These are phyloP conservation scores for Coemansia sp. DNA, from an alignment of 192 early-diverging fungal genomes.

Conservation along the genomic window DNA sequence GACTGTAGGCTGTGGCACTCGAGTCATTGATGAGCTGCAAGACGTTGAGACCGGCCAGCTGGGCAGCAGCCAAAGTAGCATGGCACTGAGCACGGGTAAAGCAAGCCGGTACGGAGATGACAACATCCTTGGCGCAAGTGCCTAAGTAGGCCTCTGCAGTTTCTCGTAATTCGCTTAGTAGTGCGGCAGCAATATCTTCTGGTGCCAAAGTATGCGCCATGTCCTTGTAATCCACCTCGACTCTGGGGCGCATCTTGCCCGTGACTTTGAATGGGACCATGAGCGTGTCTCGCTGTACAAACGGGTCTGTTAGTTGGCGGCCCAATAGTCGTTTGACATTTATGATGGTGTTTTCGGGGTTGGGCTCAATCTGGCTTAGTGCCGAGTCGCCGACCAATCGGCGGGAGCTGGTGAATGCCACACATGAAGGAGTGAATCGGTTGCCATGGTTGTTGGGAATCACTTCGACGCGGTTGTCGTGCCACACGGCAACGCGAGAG, in stretches of 20 bases:
- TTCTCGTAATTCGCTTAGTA: conserved; percentile 97
- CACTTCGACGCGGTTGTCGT: conserved; percentile 85
- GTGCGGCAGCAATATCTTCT: conserved; percentile 95
- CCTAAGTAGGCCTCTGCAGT: conserved; percentile 93
- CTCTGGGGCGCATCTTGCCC: conserved; percentile 73
- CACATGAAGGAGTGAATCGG: conserved; percentile 97
- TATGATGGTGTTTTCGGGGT: conserved; percentile 97
- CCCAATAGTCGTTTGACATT: conserved; percentile 98
- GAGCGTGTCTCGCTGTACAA: conserved; percentile 98
- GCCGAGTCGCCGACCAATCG: conserved; percentile 98
- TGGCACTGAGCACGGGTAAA: conserved; percentile 99
- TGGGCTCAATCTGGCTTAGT: conserved; percentile 98
- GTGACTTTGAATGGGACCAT: conserved; percentile 97
- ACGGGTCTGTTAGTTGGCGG: conserved; percentile 83
- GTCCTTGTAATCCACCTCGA: conserved; percentile 93
- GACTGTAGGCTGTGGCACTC: conserved; percentile 97
- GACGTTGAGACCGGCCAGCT: conserved; percentile 94
- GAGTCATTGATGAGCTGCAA: conserved; percentile 99
- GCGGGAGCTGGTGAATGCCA: conserved; percentile 93
- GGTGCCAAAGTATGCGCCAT: conserved; percentile 94
- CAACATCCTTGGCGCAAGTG: conserved; percentile 79
- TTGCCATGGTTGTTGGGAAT: conserved; percentile 99
- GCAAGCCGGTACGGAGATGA: conserved; percentile 97
- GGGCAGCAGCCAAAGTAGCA: conserved; percentile 98
- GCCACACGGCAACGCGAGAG: conserved; percentile 67